phyloP scores from a whole-genome alignment of 1,284 basidiomycete species.

The Xerocomus nothofagi region DNA sequence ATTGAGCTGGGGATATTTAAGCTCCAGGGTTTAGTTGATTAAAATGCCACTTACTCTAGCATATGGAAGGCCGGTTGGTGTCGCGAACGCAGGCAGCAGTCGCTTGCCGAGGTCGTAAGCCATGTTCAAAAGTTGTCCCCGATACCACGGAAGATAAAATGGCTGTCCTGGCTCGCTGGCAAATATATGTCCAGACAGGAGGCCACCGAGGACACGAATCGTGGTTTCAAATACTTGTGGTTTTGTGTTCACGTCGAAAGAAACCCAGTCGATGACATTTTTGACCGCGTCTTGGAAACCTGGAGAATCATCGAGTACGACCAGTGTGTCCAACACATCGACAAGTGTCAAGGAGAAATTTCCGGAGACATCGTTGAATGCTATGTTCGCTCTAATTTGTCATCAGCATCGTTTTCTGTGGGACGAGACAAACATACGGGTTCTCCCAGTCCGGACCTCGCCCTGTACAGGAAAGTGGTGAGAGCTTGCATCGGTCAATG shows the following conservation, averaged over 20 bases:
- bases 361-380: slow-evolving; percentile 81
- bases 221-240: slow-evolving; percentile 93
- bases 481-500: slow-evolving; percentile 51
- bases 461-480: slow-evolving; percentile 83
- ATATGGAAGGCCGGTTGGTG: slow-evolving; percentile 86
- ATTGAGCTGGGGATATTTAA: slow-evolving; percentile 55
- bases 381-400: slow-evolving; percentile 58
- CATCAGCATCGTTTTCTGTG: slow-evolving; percentile 9
- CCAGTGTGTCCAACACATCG: slow-evolving; percentile 80
- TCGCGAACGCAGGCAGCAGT: slow-evolving; percentile 85
- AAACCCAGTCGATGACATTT: slow-evolving; percentile 74
- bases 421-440: slow-evolving; percentile 52
- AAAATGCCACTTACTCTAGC: slow-evolving; percentile 61
- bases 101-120: slow-evolving; percentile 85
- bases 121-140: slow-evolving; percentile 70
- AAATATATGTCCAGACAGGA: slow-evolving; percentile 85
- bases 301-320: slow-evolving; percentile 69
- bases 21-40: not conserved
- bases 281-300: slow-evolving; percentile 78
- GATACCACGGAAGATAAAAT: slow-evolving; percentile 77
- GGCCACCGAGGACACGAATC: slow-evolving; percentile 85
- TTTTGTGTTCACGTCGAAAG: slow-evolving; percentile 85
- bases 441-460: slow-evolving; percentile 79
- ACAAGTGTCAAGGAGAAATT: slow-evolving; percentile 84
- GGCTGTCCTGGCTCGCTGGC: slow-evolving; percentile 62